Base-by-base conservation (phyloP, 2,329 filamentous ascomycete species). In the Apiospora aurea region DNA sequence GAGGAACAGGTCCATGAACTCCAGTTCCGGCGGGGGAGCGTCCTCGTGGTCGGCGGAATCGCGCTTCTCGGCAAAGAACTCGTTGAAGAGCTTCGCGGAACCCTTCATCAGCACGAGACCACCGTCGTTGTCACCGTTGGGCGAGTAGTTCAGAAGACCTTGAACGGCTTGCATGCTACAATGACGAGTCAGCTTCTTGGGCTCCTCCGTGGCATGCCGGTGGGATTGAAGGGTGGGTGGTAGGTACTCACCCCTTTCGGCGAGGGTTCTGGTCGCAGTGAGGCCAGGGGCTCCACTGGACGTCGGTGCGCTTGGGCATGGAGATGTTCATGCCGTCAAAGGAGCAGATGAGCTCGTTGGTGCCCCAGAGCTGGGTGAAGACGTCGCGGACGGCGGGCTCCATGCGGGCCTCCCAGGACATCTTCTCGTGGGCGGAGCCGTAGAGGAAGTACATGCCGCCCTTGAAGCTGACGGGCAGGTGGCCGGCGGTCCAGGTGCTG, bases 101-200 rank as follows among this genome's bases (percentile, higher is more conserved):
- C 85, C 85, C 43, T 82, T 82, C 79, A 86, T 83, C 6, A 86
- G 74, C 47, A 87, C 80, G 11, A 87, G 74, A 1, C 85, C 85
- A 21, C 85, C 85, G 70, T 87, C 85, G 2, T 85, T 79, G 1
- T 80, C 80, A 1, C 85, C 85, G 53, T 83, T 84, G 1, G 83
- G 84, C 10, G 81, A 79, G 14, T 81, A 82, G 75, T 86, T 86
- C 1, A 86, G 73, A 5, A 87, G 75, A 0, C 85, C 85, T 46
- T 86, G 84, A 0, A 86, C 81, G 11, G 75, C 75, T 71, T 78
- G 77, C 76, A 78, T 79, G 49, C 77, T 78, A 43, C 7, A 46
- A 7, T 10, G 6, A 26, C 14, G 8, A 0, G 16, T 68, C 10
- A 73, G 69, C 11, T 8, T n/a, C 7, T 38, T 49, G 26, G 26